phyloP scores from a whole-genome alignment of 345 rosid species.

The Gossypium rotundifolium region DNA sequence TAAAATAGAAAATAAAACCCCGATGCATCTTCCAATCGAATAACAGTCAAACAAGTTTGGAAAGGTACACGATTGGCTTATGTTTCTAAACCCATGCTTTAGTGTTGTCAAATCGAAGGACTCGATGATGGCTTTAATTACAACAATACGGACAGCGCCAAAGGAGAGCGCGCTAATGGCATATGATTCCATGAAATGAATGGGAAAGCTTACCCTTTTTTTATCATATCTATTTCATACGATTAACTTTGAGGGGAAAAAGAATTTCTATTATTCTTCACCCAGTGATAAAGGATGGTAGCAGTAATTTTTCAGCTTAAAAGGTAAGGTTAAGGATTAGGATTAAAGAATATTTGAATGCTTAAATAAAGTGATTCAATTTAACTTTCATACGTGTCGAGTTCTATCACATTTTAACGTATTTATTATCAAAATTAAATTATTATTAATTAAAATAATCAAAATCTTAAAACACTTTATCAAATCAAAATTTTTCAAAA shows the following conservation, averaged over 20 bases:
- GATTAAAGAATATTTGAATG: too few relatives aligned
- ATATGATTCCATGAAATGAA: not conserved
- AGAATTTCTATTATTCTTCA: not conserved
- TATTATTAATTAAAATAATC: too few relatives aligned
- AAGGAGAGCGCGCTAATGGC: not conserved
- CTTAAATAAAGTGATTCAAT: too few relatives aligned
- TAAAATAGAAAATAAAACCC: not conserved
- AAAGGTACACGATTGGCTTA: slow-evolving; percentile 10
- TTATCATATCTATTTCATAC: not conserved
- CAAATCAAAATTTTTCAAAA: too few relatives aligned
- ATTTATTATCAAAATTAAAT: too few relatives aligned
- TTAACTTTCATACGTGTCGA: too few relatives aligned
- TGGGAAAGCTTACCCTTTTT: not conserved
- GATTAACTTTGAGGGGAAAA: not conserved
- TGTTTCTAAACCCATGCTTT: slow-evolving; percentile 9
- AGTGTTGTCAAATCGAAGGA: slow-evolving; percentile 41
- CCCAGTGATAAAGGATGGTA: not conserved
- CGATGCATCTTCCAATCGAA: slow-evolving; percentile 13
- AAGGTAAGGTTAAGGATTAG: not conserved
- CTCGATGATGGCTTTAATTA: slow-evolving; percentile 13
- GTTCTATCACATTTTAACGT: too few relatives aligned
- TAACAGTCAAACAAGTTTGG: slow-evolving; percentile 36
- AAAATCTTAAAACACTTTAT: too few relatives aligned
- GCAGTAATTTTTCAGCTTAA: not conserved
- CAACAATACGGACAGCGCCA: not conserved